phyloP scores from a whole-genome alignment of 2,329 filamentous ascomycete genomes.

The Fusarium chaquense region DNA sequence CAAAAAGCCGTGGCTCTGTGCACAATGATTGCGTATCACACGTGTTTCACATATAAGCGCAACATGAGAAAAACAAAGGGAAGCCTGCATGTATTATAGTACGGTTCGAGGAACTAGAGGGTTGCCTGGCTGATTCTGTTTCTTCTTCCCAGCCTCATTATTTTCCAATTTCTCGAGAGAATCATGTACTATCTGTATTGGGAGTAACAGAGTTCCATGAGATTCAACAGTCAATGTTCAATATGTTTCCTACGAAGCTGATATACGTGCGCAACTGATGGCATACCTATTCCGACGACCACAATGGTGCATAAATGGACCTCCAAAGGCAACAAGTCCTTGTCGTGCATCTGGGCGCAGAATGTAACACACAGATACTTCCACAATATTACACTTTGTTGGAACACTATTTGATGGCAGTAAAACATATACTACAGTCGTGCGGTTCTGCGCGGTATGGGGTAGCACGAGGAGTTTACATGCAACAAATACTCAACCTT shows the following conservation, averaged over 20 bases:
- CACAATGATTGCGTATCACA: slow-evolving; percentile 19
- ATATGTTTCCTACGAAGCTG: neutral
- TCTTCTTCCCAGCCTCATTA: neutral
- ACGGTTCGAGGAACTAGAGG: neutral
- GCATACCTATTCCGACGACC: neutral
- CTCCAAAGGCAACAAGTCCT: neutral
- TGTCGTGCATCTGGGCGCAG: slow-evolving; percentile 2
- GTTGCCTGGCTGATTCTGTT: neutral
- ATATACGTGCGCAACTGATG: neutral
- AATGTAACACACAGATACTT: slow-evolving; percentile 17
- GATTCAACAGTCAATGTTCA: neutral
- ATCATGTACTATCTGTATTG: neutral
- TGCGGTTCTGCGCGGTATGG: neutral
- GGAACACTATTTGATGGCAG: neutral
- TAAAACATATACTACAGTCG: neutral
- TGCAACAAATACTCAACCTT: slow-evolving; percentile 5
- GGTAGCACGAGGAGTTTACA: neutral
- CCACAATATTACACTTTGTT: neutral
- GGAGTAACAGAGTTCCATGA: neutral
- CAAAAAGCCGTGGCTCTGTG: slow-evolving; percentile 2
- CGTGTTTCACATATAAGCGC: slow-evolving; percentile 21
- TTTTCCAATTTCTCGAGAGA: neutral
- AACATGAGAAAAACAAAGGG: slow-evolving; percentile 8
- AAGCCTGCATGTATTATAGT: slow-evolving; percentile 16
- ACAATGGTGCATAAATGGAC: too few species aligned